These are phyloP conservation scores for Cadophora gregata DNA, from an alignment of 2,329 filamentous ascomycete species.

Conservation along the genomic window DNA sequence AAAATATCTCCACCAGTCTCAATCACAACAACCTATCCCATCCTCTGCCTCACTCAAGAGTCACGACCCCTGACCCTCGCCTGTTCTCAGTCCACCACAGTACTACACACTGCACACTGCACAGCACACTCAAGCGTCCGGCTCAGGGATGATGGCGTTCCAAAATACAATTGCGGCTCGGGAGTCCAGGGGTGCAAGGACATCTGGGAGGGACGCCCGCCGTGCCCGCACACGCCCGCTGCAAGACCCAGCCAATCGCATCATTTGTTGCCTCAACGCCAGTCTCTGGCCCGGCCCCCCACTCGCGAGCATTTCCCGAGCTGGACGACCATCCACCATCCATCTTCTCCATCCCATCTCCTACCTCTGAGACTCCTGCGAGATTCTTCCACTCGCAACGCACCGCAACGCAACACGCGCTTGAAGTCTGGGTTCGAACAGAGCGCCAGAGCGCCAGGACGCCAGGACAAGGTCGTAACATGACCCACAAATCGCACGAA, in stretches of 20 bases:
- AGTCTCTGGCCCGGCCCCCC: slow-evolving; percentile 3
- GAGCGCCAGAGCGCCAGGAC: too few species aligned
- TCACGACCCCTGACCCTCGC: neutral
- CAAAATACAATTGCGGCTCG: slow-evolving; percentile 20
- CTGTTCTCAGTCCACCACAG: too few species aligned
- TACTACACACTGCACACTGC: neutral
- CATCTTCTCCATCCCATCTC: neutral
- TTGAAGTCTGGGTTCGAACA: neutral
- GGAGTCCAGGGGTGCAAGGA: neutral
- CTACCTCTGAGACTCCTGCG: neutral
- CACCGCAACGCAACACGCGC: neutral
- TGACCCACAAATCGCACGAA: neutral
- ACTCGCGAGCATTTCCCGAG: slow-evolving; percentile 37
- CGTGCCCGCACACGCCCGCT: too few species aligned
- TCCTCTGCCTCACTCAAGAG: too few species aligned
- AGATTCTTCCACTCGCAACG: neutral
- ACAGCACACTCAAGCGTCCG: neutral
- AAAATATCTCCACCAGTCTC: neutral
- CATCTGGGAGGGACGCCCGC: neutral
- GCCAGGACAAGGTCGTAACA: too few species aligned
- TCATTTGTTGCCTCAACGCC: slow-evolving; percentile 17
- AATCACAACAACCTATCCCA: neutral
- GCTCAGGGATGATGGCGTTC: neutral
- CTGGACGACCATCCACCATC: slow-evolving; percentile 3
- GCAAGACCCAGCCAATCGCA: slow-evolving; percentile 35